phyloP scores from a whole-genome alignment of 2,329 filamentous ascomycete species.

The Cladophialophora immunda region DNA sequence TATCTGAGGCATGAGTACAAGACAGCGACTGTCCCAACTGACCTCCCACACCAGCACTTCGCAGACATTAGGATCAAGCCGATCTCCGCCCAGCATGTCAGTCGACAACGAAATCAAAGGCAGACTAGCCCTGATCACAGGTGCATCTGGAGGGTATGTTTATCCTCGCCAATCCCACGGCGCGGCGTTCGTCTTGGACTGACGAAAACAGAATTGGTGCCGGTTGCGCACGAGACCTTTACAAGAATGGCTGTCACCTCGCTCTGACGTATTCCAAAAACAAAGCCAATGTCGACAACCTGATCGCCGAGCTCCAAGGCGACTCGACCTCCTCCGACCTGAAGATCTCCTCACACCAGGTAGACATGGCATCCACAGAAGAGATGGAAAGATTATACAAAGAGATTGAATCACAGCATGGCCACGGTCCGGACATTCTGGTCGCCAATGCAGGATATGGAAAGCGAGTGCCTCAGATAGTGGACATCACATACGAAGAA shows the following conservation, averaged over 20 bases:
- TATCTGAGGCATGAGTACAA: slow-evolving; percentile 12
- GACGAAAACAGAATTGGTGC: slow-evolving; percentile 63
- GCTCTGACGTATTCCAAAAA: slow-evolving; percentile 68
- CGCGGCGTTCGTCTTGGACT: slow-evolving; percentile 12
- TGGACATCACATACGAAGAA: slow-evolving; percentile 69
- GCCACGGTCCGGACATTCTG: slow-evolving; percentile 68
- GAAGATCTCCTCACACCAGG: slow-evolving; percentile 63
- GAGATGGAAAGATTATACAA: slow-evolving; percentile 64
- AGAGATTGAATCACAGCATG: slow-evolving; percentile 63
- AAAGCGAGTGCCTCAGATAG: slow-evolving; percentile 64
- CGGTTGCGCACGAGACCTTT: slow-evolving; percentile 66
- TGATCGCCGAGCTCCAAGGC: slow-evolving; percentile 53
- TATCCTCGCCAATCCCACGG: neutral
- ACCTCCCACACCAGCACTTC: slow-evolving; percentile 11
- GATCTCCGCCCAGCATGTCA: slow-evolving; percentile 32
- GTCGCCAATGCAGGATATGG: slow-evolving; percentile 73
- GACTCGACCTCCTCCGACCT: slow-evolving; percentile 32
- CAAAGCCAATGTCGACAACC: slow-evolving; percentile 54
- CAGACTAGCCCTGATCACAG: slow-evolving; percentile 66
- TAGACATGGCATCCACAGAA: slow-evolving; percentile 64
- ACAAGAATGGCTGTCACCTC: slow-evolving; percentile 60
- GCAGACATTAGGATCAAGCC: neutral
- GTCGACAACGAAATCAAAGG: slow-evolving; percentile 60
- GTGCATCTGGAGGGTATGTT: slow-evolving; percentile 67
- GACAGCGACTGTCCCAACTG: slow-evolving; percentile 19